Conservation (phyloP, 75 land plant genomes). For the Pinus tabuliformis region DNA sequence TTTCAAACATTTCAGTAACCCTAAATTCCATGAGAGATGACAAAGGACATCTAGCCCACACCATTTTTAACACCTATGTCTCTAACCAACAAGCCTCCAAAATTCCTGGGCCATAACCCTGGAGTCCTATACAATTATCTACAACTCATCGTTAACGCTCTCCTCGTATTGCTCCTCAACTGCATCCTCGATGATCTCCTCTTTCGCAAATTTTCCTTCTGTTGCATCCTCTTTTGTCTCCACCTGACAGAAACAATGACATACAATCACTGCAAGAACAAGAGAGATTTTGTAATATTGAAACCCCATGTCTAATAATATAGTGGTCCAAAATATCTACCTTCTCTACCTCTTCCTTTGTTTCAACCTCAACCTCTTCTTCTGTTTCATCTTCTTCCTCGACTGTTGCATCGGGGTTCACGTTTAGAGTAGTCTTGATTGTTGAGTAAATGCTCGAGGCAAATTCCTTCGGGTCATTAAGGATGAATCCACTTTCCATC, state of each 20-base stretch:
- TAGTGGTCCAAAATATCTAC: background rate
- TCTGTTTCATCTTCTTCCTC: constrained; percentile 88
- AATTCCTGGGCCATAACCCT: too few species aligned
- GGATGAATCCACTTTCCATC: constrained; percentile 90
- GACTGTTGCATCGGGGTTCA: constrained; percentile 74
- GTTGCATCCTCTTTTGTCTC: background rate
- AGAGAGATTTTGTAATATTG: background rate
- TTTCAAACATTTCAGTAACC: too few species aligned
- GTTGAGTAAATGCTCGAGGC: constrained; percentile 74
- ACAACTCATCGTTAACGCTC: too few species aligned
- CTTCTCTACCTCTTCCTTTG: constrained; percentile 4
- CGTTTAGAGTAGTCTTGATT: constrained; percentile 68
- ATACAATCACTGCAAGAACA: background rate
- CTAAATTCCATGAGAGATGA: too few species aligned
- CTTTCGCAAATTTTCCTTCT: too few species aligned
- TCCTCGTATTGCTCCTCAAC: too few species aligned
- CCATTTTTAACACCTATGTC: too few species aligned
- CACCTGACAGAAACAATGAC: constrained; percentile 3
- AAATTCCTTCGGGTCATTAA: constrained; percentile 82
- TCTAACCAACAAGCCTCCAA: too few species aligned
- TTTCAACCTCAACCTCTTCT: constrained; percentile 43
- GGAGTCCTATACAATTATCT: too few species aligned
- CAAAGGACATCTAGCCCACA: too few species aligned
- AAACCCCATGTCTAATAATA: background rate
- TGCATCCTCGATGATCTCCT: too few species aligned